Conservation (phyloP, 768 basidiomycete species). For the Tricholoma furcatifolium region DNA sequence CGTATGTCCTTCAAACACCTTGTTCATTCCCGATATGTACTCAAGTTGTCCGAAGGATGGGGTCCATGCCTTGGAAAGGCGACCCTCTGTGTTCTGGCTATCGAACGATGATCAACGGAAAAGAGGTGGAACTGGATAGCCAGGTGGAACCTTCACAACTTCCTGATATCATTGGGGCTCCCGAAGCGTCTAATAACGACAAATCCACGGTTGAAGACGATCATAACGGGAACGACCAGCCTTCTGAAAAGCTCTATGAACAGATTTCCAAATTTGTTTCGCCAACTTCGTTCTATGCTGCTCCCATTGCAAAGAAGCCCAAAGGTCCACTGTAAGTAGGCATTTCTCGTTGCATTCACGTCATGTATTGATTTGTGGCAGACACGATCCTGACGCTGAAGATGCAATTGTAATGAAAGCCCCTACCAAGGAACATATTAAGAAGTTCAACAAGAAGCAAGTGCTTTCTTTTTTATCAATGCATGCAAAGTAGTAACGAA, state of each 20-base stretch:
- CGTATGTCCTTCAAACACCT: conserved; percentile 40
- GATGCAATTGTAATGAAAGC: conserved; percentile 86
- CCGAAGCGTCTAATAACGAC: not conserved
- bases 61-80: conserved; percentile 61
- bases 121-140: conserved; percentile 61
- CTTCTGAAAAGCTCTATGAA: conserved; percentile 10
- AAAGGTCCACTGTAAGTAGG: conserved; percentile 45
- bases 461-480: conserved; percentile 3
- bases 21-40: not conserved
- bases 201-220: conserved; percentile 13
- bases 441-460: conserved; percentile 71
- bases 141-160: conserved; percentile 50
- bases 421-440: conserved; percentile 66
- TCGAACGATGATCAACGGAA: conserved; percentile 48
- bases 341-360: not conserved
- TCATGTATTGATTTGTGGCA: conserved; percentile 22
- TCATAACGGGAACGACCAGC: not conserved
- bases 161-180: conserved; percentile 35
- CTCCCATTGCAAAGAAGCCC: conserved; percentile 33
- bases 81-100: conserved; percentile 47
- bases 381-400: conserved; percentile 74
- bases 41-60: conserved; percentile 43
- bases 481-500: conserved; percentile 2
- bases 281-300: conserved; percentile 62
- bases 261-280: conserved; percentile 38